These are phyloP conservation scores for Cyberlindnera xishuangbannaensis DNA, from an alignment of 805 yeast species.

Conservation along the genomic window DNA sequence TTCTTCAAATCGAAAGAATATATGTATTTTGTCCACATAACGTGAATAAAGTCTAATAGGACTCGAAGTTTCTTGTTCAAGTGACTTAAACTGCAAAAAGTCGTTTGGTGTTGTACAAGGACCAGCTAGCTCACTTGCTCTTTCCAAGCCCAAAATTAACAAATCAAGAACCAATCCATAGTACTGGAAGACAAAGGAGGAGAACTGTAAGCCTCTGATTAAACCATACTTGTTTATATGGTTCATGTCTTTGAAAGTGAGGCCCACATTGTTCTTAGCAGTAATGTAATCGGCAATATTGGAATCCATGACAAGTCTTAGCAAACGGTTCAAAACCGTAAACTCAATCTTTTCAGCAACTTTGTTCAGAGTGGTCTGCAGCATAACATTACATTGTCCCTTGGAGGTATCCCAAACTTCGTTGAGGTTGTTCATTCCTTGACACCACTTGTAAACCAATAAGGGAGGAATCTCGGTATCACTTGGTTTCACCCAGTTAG, in stretches of 20 bases:
- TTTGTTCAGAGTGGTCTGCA: conserved; percentile 69
- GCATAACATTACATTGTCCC: conserved; percentile 77
- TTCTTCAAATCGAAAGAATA: conserved; percentile 68
- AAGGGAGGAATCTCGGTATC: conserved; percentile 92
- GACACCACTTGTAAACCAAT: conserved; percentile 89
- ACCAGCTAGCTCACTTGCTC: conserved; percentile 88
- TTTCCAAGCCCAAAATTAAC: conserved; percentile 73
- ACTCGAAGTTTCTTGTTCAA: conserved; percentile 52
- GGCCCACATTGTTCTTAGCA: conserved; percentile 76
- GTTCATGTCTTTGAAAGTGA: conserved; percentile 91
- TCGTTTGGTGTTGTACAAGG: conserved; percentile 63
- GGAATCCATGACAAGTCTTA: conserved; percentile 79
- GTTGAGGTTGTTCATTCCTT: conserved; percentile 75
- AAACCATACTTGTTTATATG: conserved; percentile 87
- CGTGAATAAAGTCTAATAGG: conserved; percentile 82
- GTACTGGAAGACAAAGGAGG: conserved; percentile 84
- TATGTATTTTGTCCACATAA: conserved; percentile 74
- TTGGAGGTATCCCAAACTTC: conserved; percentile 72
- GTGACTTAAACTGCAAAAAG: conserved; percentile 65
- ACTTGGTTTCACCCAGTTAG: conserved; percentile 94
- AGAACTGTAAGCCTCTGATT: conserved; percentile 82
- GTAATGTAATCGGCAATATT: conserved; percentile 93
- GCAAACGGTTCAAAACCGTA: conserved; percentile 73
- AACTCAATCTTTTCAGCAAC: conserved; percentile 84
- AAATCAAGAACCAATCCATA: conserved; percentile 85